Evolutionary conservation across 805 yeast genomes (phyloP).

Genomic region (Metschnikowia shivogae): DNA sequence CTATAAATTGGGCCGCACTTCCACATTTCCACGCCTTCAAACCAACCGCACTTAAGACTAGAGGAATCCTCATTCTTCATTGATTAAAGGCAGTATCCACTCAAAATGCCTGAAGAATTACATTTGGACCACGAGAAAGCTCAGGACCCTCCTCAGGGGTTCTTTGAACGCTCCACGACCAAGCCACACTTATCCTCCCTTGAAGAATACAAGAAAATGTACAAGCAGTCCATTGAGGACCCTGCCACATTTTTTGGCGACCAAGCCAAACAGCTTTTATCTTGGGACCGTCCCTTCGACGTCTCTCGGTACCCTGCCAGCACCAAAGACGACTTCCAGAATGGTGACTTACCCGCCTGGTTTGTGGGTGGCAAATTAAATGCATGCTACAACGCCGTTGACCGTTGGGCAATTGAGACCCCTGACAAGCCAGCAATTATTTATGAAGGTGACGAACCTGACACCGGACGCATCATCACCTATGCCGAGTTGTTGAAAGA

Average conservation of each 20-base stretch:
- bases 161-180: constrained; percentile 14
- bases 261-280: constrained; percentile 64
- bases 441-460: constrained; percentile 91
- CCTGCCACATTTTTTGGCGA: constrained; percentile 81
- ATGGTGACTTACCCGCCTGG: constrained; percentile 83
- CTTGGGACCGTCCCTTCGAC: constrained; percentile 78
- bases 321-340: constrained; percentile 47
- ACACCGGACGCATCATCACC: constrained; percentile 67
- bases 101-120: constrained; percentile 17
- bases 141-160: constrained; percentile 18
- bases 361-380: constrained; percentile 89
- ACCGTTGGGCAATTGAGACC: constrained; percentile 84
- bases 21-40: background rate
- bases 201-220: constrained; percentile 37
- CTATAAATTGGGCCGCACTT: constrained; percentile 4
- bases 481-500: constrained; percentile 82
- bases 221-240: constrained; percentile 69
- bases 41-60: background rate
- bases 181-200: constrained; percentile 16
- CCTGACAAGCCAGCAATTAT: constrained; percentile 83
- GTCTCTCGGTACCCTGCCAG: constrained; percentile 55
- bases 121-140: constrained; percentile 20
- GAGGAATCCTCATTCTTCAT: no score
- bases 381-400: constrained; percentile 91
- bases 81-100: background rate